Conservation (phyloP, 331 rosid genomes). For the Quercus lobata region DNA sequence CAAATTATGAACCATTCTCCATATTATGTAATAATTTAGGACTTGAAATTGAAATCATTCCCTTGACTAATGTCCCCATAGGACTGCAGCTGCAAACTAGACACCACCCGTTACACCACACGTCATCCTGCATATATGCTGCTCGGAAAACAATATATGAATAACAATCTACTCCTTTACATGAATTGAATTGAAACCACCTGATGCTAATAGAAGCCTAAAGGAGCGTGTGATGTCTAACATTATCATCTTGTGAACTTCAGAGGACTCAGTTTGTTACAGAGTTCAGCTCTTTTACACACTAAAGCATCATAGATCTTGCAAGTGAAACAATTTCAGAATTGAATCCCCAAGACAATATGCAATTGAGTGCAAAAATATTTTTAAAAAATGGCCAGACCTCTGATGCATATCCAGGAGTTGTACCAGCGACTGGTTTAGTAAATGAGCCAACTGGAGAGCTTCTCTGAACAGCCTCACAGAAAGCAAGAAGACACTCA, state of each 20-base stretch:
- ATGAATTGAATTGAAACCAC: neutral
- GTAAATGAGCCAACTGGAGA: conserved; percentile 88
- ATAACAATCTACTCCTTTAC: neutral
- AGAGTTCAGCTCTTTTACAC: neutral
- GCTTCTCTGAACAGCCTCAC: conserved; percentile 91
- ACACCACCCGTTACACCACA: neutral
- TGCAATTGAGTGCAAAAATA: neutral
- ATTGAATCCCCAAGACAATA: neutral
- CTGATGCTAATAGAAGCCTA: neutral
- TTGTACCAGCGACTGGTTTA: conserved; percentile 74
- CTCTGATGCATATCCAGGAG: conserved; percentile 98
- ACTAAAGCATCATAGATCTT: neutral
- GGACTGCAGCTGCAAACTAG: neutral
- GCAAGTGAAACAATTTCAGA: neutral
- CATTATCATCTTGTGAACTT: neutral
- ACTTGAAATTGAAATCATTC: neutral
- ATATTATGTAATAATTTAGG: neutral
- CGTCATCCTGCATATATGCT: neutral
- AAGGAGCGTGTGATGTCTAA: neutral
- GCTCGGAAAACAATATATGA: neutral
- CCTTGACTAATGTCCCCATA: neutral
- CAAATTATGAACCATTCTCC: neutral
- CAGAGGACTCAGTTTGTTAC: neutral
- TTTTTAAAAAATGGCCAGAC: conserved; percentile 27
- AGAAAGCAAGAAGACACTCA: conserved; percentile 78